These are phyloP conservation scores for Ilyonectria mors-panacis DNA, from an alignment of 2,329 filamentous ascomycete genomes.

Conservation along the genomic window DNA sequence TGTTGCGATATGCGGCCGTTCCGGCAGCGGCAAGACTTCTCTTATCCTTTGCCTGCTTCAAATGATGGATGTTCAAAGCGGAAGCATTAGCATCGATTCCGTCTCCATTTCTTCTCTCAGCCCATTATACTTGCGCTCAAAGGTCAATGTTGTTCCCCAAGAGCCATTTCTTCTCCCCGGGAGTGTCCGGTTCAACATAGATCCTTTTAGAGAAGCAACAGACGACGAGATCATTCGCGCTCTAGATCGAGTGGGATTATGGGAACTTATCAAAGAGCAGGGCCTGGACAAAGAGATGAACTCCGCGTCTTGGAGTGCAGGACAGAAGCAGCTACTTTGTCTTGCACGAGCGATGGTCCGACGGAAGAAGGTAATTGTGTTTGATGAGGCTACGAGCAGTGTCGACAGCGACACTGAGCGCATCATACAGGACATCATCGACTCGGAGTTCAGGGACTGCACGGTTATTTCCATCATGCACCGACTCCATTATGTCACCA, in stretches of 20 bases:
- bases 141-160: slow-evolving; percentile 60
- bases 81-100: neutral
- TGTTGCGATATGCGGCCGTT: slow-evolving; percentile 61
- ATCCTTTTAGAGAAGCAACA: slow-evolving; percentile 53
- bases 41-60: slow-evolving; percentile 63
- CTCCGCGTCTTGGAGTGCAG: slow-evolving; percentile 51
- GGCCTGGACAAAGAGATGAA: slow-evolving; percentile 55
- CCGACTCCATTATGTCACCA: slow-evolving; percentile 33
- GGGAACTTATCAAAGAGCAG: slow-evolving; percentile 38
- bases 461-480: slow-evolving; percentile 67
- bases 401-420: slow-evolving; percentile 54
- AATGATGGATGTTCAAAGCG: slow-evolving; percentile 57
- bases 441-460: slow-evolving; percentile 54
- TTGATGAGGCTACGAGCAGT: slow-evolving; percentile 57
- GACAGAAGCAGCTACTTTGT: slow-evolving; percentile 64
- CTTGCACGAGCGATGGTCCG: slow-evolving; percentile 55
- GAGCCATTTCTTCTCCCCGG: slow-evolving; percentile 66
- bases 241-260: slow-evolving; percentile 41
- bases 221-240: neutral
- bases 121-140: slow-evolving; percentile 50
- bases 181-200: slow-evolving; percentile 64
- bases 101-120: slow-evolving; percentile 51
- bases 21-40: slow-evolving; percentile 54
- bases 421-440: slow-evolving; percentile 52
- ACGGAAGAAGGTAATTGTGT: slow-evolving; percentile 53